Evolutionary conservation across 2,329 filamentous ascomycete species (phyloP).

Genomic region (Tolypocladium nubicola): DNA sequence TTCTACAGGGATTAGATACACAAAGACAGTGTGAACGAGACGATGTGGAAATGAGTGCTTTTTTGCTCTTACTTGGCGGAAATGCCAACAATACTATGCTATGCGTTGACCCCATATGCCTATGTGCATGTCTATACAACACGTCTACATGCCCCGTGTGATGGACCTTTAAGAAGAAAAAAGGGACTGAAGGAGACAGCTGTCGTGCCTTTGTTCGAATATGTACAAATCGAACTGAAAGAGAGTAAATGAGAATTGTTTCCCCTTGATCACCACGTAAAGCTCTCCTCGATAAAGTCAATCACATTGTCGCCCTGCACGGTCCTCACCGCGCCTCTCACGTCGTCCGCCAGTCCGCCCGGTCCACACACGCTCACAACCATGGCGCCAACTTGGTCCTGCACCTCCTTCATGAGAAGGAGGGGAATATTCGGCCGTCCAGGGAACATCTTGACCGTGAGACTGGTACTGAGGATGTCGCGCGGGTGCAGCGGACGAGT

Average conservation of each 20-base stretch:
- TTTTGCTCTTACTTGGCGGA: not conserved
- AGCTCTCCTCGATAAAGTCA: conserved; percentile 70
- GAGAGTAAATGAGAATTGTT: conserved; percentile 1
- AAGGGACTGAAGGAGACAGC: not conserved
- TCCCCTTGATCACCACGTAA: conserved; percentile 44
- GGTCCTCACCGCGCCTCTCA: conserved; percentile 55
- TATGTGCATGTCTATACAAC: conserved; percentile 2
- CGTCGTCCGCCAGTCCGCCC: conserved; percentile 65
- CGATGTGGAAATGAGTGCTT: not conserved
- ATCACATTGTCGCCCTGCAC: conserved; percentile 54
- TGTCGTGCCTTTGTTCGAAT: conserved; percentile 1
- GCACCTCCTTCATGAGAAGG: conserved; percentile 71
- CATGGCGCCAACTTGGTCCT: conserved; percentile 78
- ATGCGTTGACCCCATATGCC: not conserved
- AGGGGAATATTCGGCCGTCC: conserved; percentile 76
- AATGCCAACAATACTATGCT: conserved; percentile 1
- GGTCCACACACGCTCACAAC: conserved; percentile 74
- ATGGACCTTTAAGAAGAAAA: not conserved
- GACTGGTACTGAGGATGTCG: conserved; percentile 66
- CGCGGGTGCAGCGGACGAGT: conserved; percentile 77
- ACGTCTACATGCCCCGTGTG: not conserved
- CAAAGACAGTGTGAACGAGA: too few species aligned
- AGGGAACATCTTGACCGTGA: conserved; percentile 83
- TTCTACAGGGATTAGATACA: not conserved
- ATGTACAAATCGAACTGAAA: conserved; percentile 4